Evolutionary conservation across 2,329 filamentous ascomycete genomes (phyloP).

Genomic region (Calonectria henricotiae): DNA sequence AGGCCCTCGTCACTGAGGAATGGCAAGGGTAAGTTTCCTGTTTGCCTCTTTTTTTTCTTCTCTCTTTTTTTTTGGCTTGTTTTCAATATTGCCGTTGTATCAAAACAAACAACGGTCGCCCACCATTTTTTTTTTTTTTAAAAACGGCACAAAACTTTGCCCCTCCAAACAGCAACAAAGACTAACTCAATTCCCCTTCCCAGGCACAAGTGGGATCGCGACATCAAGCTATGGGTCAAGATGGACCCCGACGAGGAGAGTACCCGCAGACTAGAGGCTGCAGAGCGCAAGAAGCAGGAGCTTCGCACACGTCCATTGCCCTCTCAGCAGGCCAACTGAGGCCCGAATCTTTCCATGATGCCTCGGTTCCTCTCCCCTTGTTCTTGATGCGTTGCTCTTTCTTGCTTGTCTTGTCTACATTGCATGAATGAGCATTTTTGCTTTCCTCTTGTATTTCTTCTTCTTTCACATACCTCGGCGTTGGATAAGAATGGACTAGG

Average conservation of each 20-base stretch:
- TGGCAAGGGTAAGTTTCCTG: conserved; percentile 72
- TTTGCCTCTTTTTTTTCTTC: conserved; percentile 16
- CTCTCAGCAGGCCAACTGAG: conserved; percentile 25
- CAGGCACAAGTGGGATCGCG: conserved; percentile 75
- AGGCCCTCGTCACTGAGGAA: conserved; percentile 73
- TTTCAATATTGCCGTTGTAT: background rate
- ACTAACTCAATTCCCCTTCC: conserved; percentile 39
- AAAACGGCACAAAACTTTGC: background rate
- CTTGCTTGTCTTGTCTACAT: background rate
- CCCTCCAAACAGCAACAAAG: conserved; percentile 6
- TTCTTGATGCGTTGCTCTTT: background rate
- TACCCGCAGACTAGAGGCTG: conserved; percentile 48
- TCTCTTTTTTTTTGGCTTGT: conserved; percentile 28
- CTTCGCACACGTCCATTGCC: conserved; percentile 40
- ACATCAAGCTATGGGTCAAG: conserved; percentile 74
- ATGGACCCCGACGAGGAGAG: conserved; percentile 53
- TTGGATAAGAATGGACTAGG: conserved; percentile 30
- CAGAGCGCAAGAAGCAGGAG: conserved; percentile 51
- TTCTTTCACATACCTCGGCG: conserved; percentile 26
- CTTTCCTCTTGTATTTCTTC: background rate
- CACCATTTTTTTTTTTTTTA: background rate
- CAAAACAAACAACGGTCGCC: too few relatives aligned
- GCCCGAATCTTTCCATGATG: background rate
- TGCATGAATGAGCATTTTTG: conserved; percentile 26
- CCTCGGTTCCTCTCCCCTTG: background rate